phyloP scores from a whole-genome alignment of 2,329 filamentous ascomycete genomes.

The Fusarium sp. region DNA sequence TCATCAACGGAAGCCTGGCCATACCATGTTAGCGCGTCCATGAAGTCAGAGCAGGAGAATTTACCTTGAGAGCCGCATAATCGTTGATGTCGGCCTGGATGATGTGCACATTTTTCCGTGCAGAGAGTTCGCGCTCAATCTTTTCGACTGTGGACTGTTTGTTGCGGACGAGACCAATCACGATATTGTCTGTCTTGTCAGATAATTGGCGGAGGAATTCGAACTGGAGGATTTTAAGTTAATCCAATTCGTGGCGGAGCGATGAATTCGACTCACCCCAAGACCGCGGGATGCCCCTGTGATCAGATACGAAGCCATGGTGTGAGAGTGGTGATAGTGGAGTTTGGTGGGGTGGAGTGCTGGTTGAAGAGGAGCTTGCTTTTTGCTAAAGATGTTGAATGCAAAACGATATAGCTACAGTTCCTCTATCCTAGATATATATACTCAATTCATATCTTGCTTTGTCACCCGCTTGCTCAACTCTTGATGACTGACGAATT shows the following conservation, averaged over 20 bases:
- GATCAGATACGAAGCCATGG: conserved; percentile 31
- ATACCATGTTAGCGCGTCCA: neutral
- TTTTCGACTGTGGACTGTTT: conserved; percentile 55
- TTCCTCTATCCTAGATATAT: neutral
- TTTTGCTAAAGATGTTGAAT: neutral
- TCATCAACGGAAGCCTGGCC: conserved; percentile 42
- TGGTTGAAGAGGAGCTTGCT: neutral
- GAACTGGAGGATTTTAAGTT: conserved; percentile 10
- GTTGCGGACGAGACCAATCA: conserved; percentile 60
- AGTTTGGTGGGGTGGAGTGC: too few species aligned
- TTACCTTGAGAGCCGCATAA: conserved; percentile 20
- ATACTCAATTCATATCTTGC: neutral
- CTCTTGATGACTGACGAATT: neutral
- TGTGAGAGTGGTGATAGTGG: neutral
- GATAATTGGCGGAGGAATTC: conserved; percentile 58
- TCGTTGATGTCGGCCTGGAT: conserved; percentile 25
- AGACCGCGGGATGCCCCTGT: conserved; percentile 39
- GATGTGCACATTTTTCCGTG: conserved; percentile 34
- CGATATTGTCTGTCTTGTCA: conserved; percentile 51
- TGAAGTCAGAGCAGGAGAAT: rapidly evolving
- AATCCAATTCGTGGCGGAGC: rapidly evolving
- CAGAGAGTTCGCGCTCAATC: conserved; percentile 47
- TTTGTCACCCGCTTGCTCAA: neutral
- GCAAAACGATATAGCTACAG: neutral
- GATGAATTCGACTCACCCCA: conserved; percentile 1